Evolutionary conservation across 208 protist species (phyloP), one percentile per base, ranked within the genome.

Genomic region (Angomonas desouzai): DNA sequence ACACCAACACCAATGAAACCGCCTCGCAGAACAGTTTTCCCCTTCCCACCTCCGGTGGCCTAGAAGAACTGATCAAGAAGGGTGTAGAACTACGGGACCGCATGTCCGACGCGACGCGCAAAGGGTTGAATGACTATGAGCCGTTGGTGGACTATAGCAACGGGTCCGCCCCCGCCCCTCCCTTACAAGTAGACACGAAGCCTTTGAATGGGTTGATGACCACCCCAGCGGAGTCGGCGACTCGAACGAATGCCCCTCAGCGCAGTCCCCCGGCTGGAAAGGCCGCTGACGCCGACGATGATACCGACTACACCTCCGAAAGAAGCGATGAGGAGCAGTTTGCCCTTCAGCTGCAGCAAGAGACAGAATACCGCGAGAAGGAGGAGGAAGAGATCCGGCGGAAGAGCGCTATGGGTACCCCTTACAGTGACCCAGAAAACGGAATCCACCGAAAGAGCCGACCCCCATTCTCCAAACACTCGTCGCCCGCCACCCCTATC

Each of bases 261-360:
- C 20, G 3, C 20, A 29, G 13, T 64, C n/a, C 11, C 23, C 13
- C 18, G 1, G 61, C 55, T 34, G 48, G 4, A 16, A 47, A 47
- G 53, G 16, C 7, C 20, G 32, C 3, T 25, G 49, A 51, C 48
- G 65, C 72, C 32, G 49, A 65, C 13, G 61, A 72, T 13, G 76
- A 81, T 9, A 68, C 51, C 28, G 34, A 56, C 2, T 82, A 77
- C 72, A 83, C 80, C 3, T 83, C 74, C 0, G 77, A 81, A 28
- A 64, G 45, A 6, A 88, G 77, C 51, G 77, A 84, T 11, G 71
- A 79, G 16, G 81, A 88, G 47, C 66, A 74, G 32, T 73, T 73
- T 23, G 62, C 73, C 3, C 40, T 85, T 29, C 70, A 81, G 48
- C 49, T 81, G 63, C 68, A 73, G 48, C 67, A 65, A 28, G 68